phyloP scores from a whole-genome alignment of 1,284 basidiomycete genomes.

The Boletellus deceptivus region DNA sequence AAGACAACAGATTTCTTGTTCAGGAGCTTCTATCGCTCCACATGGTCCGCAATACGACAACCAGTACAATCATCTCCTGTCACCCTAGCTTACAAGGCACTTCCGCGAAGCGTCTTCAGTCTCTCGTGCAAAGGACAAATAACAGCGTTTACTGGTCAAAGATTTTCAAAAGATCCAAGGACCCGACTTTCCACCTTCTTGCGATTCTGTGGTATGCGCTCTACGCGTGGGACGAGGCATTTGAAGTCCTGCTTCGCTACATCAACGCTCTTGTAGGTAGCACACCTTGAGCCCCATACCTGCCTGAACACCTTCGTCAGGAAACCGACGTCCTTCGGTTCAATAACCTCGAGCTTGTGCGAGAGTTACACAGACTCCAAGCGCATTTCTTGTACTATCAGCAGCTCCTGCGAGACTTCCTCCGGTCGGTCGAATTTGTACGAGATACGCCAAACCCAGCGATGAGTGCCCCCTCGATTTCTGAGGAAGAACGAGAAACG shows the following conservation, averaged over 20 bases:
- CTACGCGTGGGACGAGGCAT: slow-evolving; percentile 56
- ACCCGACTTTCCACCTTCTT: slow-evolving; percentile 55
- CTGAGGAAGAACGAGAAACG: slow-evolving; percentile 16
- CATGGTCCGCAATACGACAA: slow-evolving; percentile 35
- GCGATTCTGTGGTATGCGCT: slow-evolving; percentile 55
- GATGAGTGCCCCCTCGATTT: slow-evolving; percentile 26
- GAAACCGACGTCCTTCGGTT: slow-evolving; percentile 41
- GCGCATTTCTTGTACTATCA: slow-evolving; percentile 52
- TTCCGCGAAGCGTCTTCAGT: slow-evolving; percentile 33
- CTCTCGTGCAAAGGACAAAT: slow-evolving; percentile 34
- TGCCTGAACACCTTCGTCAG: slow-evolving; percentile 25
- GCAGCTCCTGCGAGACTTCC: slow-evolving; percentile 50
- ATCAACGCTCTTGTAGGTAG: slow-evolving; percentile 44
- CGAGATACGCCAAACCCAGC: slow-evolving; percentile 45
- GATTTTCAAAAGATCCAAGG: slow-evolving; percentile 43
- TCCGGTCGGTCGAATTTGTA: slow-evolving; percentile 48
- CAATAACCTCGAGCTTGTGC: slow-evolving; percentile 40
- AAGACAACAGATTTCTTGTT: slow-evolving; percentile 28
- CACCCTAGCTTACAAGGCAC: slow-evolving; percentile 35
- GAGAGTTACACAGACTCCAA: slow-evolving; percentile 50
- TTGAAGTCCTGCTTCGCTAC: slow-evolving; percentile 47
- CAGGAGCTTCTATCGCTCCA: slow-evolving; percentile 40
- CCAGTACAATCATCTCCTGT: slow-evolving; percentile 44
- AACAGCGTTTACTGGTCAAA: slow-evolving; percentile 53
- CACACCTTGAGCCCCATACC: background rate